Percentiles rank a stretch among this genome's conserved stretches.
phyloP scores from a whole-genome alignment of 768 basidiomycete species.

The Peribolospora baueri region DNA sequence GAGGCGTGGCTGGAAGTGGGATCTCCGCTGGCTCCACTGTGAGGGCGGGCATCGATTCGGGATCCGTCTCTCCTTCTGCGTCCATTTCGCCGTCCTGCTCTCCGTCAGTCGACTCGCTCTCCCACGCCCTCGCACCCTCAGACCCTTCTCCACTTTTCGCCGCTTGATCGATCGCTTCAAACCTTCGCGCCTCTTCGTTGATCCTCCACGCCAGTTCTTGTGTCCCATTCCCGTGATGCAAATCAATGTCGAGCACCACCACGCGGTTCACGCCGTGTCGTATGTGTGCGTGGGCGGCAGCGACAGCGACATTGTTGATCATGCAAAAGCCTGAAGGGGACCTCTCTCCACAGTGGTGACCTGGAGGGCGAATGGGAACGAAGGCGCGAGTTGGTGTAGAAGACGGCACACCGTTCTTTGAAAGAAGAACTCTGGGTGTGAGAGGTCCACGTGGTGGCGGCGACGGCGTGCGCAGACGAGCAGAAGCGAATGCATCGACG shows the following conservation, averaged over 20 bases:
- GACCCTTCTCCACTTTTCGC: slow-evolving; percentile 21
- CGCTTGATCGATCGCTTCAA: too few relatives aligned
- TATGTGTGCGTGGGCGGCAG: slow-evolving; percentile 70
- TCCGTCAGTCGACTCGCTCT: too few relatives aligned
- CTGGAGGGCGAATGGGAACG: slow-evolving; percentile 46
- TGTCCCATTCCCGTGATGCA: slow-evolving; percentile 68
- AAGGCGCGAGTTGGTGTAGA: slow-evolving; percentile 29
- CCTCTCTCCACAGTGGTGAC: slow-evolving; percentile 5
- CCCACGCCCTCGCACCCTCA: slow-evolving; percentile 21
- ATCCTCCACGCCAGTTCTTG: slow-evolving; percentile 78
- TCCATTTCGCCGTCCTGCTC: too few relatives aligned
- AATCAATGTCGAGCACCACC: slow-evolving; percentile 74
- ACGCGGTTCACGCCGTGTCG: slow-evolving; percentile 50
- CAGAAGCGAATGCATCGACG: slow-evolving; percentile 6
- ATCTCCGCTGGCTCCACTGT: too few relatives aligned
- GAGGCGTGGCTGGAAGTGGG: too few relatives aligned
- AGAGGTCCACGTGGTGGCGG: not conserved
- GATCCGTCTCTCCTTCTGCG: too few relatives aligned
- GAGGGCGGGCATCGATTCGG: too few relatives aligned
- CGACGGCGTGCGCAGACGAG: not conserved
- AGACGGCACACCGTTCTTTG: too few relatives aligned
- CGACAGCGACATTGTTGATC: slow-evolving; percentile 76
- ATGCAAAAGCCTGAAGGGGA: slow-evolving; percentile 57
- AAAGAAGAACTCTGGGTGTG: not conserved
- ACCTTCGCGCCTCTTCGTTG: slow-evolving; percentile 58